Evolutionary conservation across 345 rosid species (phyloP).

Genomic region (Pugionium dolabratum): DNA sequence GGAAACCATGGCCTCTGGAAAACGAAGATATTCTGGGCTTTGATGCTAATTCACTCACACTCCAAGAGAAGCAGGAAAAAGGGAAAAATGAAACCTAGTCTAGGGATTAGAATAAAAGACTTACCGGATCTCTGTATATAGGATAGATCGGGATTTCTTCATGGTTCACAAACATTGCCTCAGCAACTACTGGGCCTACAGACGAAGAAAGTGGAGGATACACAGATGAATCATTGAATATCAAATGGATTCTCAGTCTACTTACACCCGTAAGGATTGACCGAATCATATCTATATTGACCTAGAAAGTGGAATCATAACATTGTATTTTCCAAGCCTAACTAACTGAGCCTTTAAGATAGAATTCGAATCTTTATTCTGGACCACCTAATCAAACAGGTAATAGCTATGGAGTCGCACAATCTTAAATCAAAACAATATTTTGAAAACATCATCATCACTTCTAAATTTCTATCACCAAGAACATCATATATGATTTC

Average conservation of each 20-base stretch:
- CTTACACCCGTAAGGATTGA: constrained; percentile 1
- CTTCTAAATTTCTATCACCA: neutral
- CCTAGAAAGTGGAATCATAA: constrained; percentile 13
- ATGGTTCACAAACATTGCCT: constrained; percentile 89
- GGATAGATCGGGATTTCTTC: constrained; percentile 88
- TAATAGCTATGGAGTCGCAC: constrained; percentile 17
- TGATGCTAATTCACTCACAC: neutral
- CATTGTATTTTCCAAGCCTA: neutral
- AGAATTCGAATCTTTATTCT: neutral
- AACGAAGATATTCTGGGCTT: neutral
- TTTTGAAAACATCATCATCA: neutral
- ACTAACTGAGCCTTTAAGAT: neutral
- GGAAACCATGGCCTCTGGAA: neutral
- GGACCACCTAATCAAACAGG: constrained; percentile 27
- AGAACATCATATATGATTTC: neutral
- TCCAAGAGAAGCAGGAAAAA: constrained; percentile 5
- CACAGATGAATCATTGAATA: constrained; percentile 6
- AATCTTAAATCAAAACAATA: constrained; percentile 7
- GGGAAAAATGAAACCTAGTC: neutral
- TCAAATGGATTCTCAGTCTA: constrained; percentile 5
- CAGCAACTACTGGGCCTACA: constrained; percentile 92
- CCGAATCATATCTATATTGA: constrained; percentile 1
- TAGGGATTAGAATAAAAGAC: constrained; percentile 26
- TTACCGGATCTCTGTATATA: constrained; percentile 88
- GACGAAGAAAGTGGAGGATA: constrained; percentile 21